These are phyloP conservation scores for Annulohypoxylon truncatum DNA, from an alignment of 2,329 filamentous ascomycete species.

Conservation along the genomic window DNA sequence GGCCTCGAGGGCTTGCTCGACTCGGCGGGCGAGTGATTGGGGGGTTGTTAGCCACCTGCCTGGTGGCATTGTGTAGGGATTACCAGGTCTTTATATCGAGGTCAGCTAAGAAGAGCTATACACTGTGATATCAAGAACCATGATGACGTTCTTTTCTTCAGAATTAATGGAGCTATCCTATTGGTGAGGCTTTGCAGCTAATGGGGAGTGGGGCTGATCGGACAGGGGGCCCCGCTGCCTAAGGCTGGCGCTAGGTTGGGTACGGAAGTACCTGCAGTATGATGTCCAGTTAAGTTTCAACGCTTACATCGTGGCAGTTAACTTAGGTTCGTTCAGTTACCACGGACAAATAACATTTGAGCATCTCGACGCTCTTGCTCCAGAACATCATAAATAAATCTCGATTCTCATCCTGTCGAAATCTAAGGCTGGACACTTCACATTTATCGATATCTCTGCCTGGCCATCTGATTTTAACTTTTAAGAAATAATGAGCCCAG, in stretches of 20 bases:
- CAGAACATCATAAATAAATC: neutral
- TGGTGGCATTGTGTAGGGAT: conserved; percentile 42
- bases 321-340: neutral
- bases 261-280: conserved; percentile 11
- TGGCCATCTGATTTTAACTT: neutral
- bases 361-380: neutral
- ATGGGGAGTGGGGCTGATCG: conserved; percentile 12
- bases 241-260: neutral
- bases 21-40: conserved; percentile 42
- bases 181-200: conserved; percentile 17
- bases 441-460: neutral
- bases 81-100: neutral
- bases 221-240: neutral
- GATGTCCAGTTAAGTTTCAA: neutral
- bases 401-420: neutral
- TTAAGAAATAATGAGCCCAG: neutral
- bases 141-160: conserved; percentile 31
- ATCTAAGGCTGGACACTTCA: neutral
- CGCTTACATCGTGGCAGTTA: neutral
- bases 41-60: conserved; percentile 39
- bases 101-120: neutral
- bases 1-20: conserved; percentile 43
- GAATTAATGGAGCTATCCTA: conserved; percentile 23
- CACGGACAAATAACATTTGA: neutral
- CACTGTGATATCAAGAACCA: neutral